phyloP scores from a whole-genome alignment of 768 basidiomycete species.

The Piloderma croceum region DNA sequence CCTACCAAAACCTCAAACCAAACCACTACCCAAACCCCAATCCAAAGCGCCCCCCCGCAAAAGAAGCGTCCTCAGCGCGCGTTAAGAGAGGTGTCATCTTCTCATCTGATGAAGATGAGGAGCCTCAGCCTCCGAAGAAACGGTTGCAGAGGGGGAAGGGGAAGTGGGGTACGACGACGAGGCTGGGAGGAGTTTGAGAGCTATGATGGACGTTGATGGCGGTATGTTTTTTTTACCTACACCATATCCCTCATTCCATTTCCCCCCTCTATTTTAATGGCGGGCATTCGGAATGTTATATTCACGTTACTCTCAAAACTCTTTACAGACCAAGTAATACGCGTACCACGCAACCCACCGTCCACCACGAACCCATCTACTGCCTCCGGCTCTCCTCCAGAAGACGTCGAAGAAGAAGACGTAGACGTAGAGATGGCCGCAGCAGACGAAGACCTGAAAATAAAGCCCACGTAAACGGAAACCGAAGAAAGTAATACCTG shows the following conservation, averaged over 20 bases:
- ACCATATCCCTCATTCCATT: not conserved
- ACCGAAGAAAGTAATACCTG: slow-evolving; percentile 57
- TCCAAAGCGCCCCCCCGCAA: slow-evolving; percentile 9
- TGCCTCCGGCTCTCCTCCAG: no score
- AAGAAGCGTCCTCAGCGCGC: slow-evolving; percentile 19
- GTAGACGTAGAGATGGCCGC: slow-evolving; percentile 33
- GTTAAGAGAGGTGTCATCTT: slow-evolving; percentile 45
- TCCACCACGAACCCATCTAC: no score
- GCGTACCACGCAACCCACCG: no score
- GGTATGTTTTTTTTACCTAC: slow-evolving; percentile 36
- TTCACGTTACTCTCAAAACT: slow-evolving; percentile 28
- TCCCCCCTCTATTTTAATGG: not conserved
- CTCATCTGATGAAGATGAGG: slow-evolving; percentile 63
- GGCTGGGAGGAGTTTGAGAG: slow-evolving; percentile 34
- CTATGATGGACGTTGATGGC: slow-evolving; percentile 77
- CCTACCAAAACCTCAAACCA: no score
- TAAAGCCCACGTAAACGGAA: slow-evolving; percentile 35
- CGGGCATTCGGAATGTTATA: slow-evolving; percentile 1
- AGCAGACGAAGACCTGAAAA: slow-evolving; percentile 29
- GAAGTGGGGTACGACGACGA: slow-evolving; percentile 33
- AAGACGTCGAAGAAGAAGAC: slow-evolving; percentile 21
- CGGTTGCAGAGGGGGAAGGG: slow-evolving; percentile 29
- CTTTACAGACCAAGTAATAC: no score
- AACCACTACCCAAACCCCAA: not conserved
- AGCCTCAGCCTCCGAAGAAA: slow-evolving; percentile 30